Percentiles rank a stretch among this genome's conserved stretches.
These are phyloP conservation scores for Phytophthora litchii DNA, from an alignment of 352 stramenopile species.

Conservation along the genomic window DNA sequence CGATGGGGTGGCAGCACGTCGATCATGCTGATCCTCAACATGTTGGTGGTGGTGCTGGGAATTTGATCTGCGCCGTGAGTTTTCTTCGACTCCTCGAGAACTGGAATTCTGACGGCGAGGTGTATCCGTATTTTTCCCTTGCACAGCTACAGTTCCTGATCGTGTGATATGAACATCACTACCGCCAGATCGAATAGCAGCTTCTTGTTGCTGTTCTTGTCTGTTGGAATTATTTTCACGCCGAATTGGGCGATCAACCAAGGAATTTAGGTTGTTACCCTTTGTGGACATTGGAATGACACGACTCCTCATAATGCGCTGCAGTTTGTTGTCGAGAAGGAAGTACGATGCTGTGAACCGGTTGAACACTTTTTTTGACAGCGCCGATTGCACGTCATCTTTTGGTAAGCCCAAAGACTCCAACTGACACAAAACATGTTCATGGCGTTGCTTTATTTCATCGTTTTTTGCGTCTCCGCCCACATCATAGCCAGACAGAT, in stretches of 20 bases:
- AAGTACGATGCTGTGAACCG: constrained; percentile 77
- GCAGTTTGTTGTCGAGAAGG: constrained; percentile 67
- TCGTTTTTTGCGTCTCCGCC: constrained; percentile 4
- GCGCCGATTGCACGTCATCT: constrained; percentile 40
- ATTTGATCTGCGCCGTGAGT: constrained; percentile 16
- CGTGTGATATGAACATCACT: constrained; percentile 9
- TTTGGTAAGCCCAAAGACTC: constrained; percentile 53
- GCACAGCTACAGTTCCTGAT: constrained; percentile 5
- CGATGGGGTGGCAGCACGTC: constrained; percentile 19
- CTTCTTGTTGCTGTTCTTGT: constrained; percentile 15
- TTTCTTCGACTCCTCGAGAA: constrained; percentile 12
- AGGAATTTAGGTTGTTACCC: not conserved
- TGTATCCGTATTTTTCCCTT: constrained; percentile 5
- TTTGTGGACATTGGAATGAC: constrained; percentile 2
- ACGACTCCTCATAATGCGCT: constrained; percentile 48
- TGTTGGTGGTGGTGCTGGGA: constrained; percentile 22
- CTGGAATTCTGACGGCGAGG: constrained; percentile 16
- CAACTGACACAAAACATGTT: constrained; percentile 61
- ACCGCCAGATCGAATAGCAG: constrained; percentile 13
- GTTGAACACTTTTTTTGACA: constrained; percentile 70
- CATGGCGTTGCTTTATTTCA: constrained; percentile 32
- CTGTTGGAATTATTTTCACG: constrained; percentile 13
- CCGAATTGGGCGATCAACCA: constrained; percentile 6
- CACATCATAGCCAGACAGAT: constrained; percentile 12
- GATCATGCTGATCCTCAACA: constrained; percentile 16